Percentiles rank a stretch among this genome's conserved stretches.
phyloP scores from a whole-genome alignment of 208 protist species.

The Trypanosomatidae sp. region DNA sequence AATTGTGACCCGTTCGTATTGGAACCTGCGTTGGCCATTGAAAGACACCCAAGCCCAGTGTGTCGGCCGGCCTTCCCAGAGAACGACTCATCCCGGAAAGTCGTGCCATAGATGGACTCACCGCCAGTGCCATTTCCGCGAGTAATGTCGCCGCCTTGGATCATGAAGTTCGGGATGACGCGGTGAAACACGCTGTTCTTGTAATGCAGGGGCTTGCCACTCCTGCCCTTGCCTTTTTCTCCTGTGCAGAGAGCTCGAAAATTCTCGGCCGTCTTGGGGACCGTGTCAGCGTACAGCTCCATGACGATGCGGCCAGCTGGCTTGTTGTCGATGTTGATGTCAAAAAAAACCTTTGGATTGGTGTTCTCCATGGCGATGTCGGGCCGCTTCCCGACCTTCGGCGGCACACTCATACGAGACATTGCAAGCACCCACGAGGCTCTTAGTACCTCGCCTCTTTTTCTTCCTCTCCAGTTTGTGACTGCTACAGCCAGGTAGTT shows the following conservation, averaged over 20 bases:
- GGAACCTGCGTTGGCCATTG: constrained; percentile 98
- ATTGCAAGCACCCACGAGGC: constrained; percentile 9
- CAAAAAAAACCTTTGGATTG: constrained; percentile 92
- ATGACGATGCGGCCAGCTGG: constrained; percentile 84
- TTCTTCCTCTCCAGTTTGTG: too few species aligned
- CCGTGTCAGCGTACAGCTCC: constrained; percentile 91
- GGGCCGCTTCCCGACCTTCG: constrained; percentile 36
- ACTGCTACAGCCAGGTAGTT: background rate
- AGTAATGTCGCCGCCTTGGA: constrained; percentile 98
- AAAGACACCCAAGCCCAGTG: constrained; percentile 93
- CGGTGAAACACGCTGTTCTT: constrained; percentile 97
- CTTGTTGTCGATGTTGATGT: constrained; percentile 78
- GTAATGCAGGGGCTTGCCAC: constrained; percentile 96
- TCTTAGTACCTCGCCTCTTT: background rate
- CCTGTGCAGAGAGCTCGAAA: constrained; percentile 92
- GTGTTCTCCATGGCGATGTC: constrained; percentile 26
- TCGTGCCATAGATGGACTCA: constrained; percentile 98
- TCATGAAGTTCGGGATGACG: constrained; percentile 96
- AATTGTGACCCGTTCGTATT: constrained; percentile 98
- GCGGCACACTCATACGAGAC: constrained; percentile 60
- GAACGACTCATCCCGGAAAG: constrained; percentile 97
- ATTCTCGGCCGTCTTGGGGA: constrained; percentile 94
- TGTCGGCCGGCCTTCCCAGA: constrained; percentile 92
- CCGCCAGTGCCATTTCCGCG: constrained; percentile 96
- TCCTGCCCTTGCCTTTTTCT: constrained; percentile 86